Conservation (phyloP, 164 flowering plant genomes). For the Malania oleifera region DNA sequence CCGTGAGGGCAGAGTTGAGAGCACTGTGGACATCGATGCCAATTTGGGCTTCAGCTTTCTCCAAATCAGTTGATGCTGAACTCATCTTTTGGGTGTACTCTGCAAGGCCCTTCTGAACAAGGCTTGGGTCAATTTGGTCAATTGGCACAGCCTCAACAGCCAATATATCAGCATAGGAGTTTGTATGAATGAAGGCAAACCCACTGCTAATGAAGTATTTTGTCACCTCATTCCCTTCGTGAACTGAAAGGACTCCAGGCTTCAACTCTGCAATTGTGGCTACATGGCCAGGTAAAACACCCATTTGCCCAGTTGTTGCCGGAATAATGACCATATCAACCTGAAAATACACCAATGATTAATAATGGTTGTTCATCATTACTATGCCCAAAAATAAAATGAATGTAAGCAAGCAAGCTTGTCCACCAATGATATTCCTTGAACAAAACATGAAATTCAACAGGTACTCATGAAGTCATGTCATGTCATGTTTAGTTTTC, state of each 20-base stretch:
- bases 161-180: slow-evolving; percentile 71
- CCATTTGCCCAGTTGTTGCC: slow-evolving; percentile 88
- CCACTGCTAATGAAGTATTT: slow-evolving; percentile 94
- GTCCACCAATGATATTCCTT: too few relatives aligned
- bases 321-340: slow-evolving; percentile 88
- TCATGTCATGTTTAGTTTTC: too few relatives aligned
- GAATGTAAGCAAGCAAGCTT: too few relatives aligned
- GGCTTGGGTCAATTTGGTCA: slow-evolving; percentile 58
- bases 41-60: slow-evolving; percentile 92
- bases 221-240: slow-evolving; percentile 60
- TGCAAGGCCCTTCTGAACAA: slow-evolving; percentile 78
- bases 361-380: too few relatives aligned
- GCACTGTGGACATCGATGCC: slow-evolving; percentile 86
- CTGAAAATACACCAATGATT: slow-evolving; percentile 41
- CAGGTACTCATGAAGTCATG: too few relatives aligned
- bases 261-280: slow-evolving; percentile 85
- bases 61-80: slow-evolving; percentile 78
- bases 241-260: slow-evolving; percentile 78
- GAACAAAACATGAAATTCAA: too few relatives aligned
- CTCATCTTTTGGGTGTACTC: slow-evolving; percentile 79
- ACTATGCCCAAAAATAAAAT: too few relatives aligned
- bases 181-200: slow-evolving; percentile 80
- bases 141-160: slow-evolving; percentile 82
- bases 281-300: slow-evolving; percentile 88
- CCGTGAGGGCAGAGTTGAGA: slow-evolving; percentile 65